phyloP scores from a whole-genome alignment of 306 rosid species.

The Medicago ruthenica region DNA sequence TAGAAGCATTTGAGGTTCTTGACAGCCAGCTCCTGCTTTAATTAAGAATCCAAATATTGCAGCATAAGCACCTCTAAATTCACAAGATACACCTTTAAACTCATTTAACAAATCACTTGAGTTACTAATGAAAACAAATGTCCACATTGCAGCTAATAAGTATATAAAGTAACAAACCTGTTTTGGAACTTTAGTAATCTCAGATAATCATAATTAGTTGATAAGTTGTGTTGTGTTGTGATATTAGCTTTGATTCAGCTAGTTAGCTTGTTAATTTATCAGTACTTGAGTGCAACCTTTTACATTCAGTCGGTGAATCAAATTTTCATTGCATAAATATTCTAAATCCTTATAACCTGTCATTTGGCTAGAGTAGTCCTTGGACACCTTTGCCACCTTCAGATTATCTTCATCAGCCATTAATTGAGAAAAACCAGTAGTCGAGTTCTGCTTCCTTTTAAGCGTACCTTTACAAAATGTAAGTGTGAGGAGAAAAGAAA shows the following conservation, averaged over 20 bases:
- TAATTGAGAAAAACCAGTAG: conserved; percentile 11
- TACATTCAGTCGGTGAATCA: neutral
- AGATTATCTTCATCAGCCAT: conserved; percentile 24
- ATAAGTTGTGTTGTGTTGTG: neutral
- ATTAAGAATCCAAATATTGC: no score
- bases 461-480: conserved; percentile 12
- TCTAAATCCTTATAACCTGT: conserved; percentile 37
- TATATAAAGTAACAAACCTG: neutral
- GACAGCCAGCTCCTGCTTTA: no score
- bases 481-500: neutral
- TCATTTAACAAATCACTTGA: no score
- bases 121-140: no score
- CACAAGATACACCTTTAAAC: no score
- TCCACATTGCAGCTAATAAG: no score
- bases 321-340: neutral
- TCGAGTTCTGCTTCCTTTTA: conserved; percentile 36
- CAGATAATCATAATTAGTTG: neutral
- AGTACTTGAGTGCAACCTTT: neutral
- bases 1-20: conserved; percentile 17
- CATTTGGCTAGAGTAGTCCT: conserved; percentile 27
- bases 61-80: no score
- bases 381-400: conserved; percentile 1
- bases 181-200: neutral
- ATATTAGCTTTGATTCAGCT: neutral
- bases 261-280: neutral